Evolutionary conservation across 2,329 filamentous ascomycete species (phyloP).

Genomic region (Botryotinia narcissicola): DNA sequence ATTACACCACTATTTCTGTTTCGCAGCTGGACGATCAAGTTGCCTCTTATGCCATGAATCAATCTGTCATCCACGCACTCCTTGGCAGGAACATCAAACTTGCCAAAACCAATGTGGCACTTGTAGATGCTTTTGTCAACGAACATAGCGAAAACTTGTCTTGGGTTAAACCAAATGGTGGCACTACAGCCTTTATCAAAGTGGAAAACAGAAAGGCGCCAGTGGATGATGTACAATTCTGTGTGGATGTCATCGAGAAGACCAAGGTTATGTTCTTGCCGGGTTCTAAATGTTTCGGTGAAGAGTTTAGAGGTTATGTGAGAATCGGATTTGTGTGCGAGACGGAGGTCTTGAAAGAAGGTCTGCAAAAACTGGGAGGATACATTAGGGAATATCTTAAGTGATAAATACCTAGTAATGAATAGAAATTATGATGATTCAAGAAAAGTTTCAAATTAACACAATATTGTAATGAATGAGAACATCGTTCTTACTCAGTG

Average conservation of each 20-base stretch:
- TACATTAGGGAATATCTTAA: constrained; percentile 32
- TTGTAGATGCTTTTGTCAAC: constrained; percentile 67
- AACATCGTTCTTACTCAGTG: not conserved
- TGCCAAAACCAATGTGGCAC: constrained; percentile 62
- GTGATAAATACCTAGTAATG: not conserved
- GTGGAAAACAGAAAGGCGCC: constrained; percentile 53
- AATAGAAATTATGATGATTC: not conserved
- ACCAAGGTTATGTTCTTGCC: constrained; percentile 74
- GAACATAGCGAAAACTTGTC: constrained; percentile 53
- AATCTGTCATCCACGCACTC: constrained; percentile 60
- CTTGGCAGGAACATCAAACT: constrained; percentile 63
- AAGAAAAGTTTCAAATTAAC: not conserved
- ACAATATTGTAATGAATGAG: not conserved
- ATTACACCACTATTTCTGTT: constrained; percentile 85
- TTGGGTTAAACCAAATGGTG: constrained; percentile 76
- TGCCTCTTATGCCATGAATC: constrained; percentile 69
- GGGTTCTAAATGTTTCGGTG: constrained; percentile 70
- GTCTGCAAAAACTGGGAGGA: constrained; percentile 47
- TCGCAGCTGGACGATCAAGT: constrained; percentile 79
- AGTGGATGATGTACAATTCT: constrained; percentile 71
- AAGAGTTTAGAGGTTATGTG: constrained; percentile 71
- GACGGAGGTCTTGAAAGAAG: constrained; percentile 66
- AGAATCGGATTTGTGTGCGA: constrained; percentile 74
- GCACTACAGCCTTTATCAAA: constrained; percentile 75
- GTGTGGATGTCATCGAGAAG: constrained; percentile 63